Evolutionary conservation across 2,329 filamentous ascomycete genomes (phyloP), one percentile per base, ranked within the genome.

Genomic region (Coniochaeta sp.): DNA sequence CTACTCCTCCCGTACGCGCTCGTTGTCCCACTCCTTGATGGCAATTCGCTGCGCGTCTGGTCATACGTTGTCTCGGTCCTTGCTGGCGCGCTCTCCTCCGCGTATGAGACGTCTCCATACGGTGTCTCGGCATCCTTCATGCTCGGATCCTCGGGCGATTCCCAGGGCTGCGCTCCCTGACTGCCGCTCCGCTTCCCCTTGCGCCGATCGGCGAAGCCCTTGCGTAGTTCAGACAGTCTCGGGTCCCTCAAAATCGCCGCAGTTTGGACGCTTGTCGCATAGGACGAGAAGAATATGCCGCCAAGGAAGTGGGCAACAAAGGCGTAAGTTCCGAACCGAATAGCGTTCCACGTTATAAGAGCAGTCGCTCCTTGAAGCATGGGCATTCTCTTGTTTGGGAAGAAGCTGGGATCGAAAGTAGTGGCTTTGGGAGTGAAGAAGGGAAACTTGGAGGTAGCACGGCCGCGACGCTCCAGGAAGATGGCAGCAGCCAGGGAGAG

Each of bases 401-500:
- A 68, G 30, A 10, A n/a, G 16, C 32, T 10, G 12, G 65, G 64
- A 26, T 62, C 60, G 56, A 65, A 64, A 2, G 32, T 59, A 7
- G 55, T 58, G 34, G 63, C 55, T 16, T 60, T 59, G 2, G 65
- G 66, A 9, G 61, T 65, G 44, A 44, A 62, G 54, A 66, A 64
- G 12, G 66, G 66, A 32, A 68, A 68, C 19, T 62, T 63, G 52
- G 61, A 64, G 10, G 17, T 61, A 16, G 57, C 10, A 9, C 57
- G 60, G 40, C 64, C 62, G 26, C 60, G 60, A 36, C 54, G 26
- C 57, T 54, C 55, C 26, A 63, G 59, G 57, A 32, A 61, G 30
- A 55, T 14, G n/a, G 62, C 54, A 4, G 58, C 19, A 22, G 42
- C 38, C 24, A 64, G 34, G 6, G 26, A 19, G 5, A 58, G 26